Conservation (phyloP, 2,329 filamentous ascomycete species). For the Cytospora schulzeri region DNA sequence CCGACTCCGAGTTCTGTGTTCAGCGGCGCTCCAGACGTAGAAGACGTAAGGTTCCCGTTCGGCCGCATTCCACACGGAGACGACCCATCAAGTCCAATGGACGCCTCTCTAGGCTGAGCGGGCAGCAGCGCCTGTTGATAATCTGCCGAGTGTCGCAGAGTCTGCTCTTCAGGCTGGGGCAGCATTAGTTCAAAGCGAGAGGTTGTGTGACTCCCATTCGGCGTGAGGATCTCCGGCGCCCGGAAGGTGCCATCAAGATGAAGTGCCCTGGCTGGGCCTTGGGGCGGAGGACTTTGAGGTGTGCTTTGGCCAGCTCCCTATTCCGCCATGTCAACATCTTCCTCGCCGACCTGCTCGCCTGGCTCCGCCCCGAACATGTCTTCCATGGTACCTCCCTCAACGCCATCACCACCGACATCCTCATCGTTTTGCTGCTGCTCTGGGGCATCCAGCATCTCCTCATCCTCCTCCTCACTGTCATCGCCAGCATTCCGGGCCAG, state of each 20-base stretch:
- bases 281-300: neutral
- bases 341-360: conserved; percentile 29
- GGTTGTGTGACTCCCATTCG: neutral
- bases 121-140: neutral
- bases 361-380: conserved; percentile 44
- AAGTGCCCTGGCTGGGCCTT: neutral
- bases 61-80: neutral
- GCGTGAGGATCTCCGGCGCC: neutral
- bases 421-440: conserved; percentile 42
- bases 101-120: neutral
- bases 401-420: conserved; percentile 49
- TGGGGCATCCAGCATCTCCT: conserved; percentile 50
- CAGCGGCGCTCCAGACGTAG: neutral
- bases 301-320: conserved; percentile 27
- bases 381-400: conserved; percentile 56
- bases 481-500: conserved; percentile 55
- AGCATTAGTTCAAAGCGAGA: neutral
- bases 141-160: neutral
- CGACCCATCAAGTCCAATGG: neutral
- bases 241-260: neutral
- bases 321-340: conserved; percentile 42
- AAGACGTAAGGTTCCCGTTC: neutral
- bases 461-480: conserved; percentile 44
- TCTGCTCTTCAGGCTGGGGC: neutral
- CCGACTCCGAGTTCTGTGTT: neutral